Evolutionary conservation across 768 basidiomycete species (phyloP).

Genomic region (Pulveroboletus sp.): DNA sequence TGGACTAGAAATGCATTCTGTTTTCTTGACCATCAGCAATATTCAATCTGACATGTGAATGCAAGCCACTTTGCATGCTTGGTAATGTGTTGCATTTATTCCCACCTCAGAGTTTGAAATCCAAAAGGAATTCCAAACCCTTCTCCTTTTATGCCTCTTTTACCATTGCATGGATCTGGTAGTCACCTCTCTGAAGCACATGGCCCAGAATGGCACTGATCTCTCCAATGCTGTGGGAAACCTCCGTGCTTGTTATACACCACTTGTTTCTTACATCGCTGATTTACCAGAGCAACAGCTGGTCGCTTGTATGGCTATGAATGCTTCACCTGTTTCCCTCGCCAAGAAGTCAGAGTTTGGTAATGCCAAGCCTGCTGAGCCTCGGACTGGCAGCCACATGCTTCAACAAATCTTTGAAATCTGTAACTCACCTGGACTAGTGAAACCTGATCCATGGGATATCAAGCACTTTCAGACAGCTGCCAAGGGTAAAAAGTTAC

Average conservation of each 20-base stretch:
- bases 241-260: slow-evolving; percentile 2
- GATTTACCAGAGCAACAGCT: slow-evolving; percentile 19
- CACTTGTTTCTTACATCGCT: slow-evolving; percentile 11
- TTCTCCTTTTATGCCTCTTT: too few relatives aligned
- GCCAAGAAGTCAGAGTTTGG: slow-evolving; percentile 12
- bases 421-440: not conserved
- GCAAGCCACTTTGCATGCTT: slow-evolving; percentile 4
- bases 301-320: slow-evolving; percentile 7
- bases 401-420: not conserved
- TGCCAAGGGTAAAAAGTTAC: not conserved
- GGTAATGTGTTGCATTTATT: too few relatives aligned
- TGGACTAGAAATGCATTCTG: slow-evolving; percentile 3
- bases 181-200: not conserved
- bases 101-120: too few relatives aligned
- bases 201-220: too few relatives aligned
- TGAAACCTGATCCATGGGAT: slow-evolving; percentile 29
- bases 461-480: slow-evolving; percentile 18
- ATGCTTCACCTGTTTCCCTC: slow-evolving; percentile 10
- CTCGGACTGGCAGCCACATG: not conserved
- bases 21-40: slow-evolving; percentile 8
- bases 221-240: not conserved
- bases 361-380: not conserved
- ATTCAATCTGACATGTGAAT: slow-evolving; percentile 4
- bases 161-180: not conserved
- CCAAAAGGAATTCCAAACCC: too few relatives aligned